Base-by-base conservation (phyloP, 495 filamentous ascomycete genomes). In the Penicillium diatomitis region DNA sequence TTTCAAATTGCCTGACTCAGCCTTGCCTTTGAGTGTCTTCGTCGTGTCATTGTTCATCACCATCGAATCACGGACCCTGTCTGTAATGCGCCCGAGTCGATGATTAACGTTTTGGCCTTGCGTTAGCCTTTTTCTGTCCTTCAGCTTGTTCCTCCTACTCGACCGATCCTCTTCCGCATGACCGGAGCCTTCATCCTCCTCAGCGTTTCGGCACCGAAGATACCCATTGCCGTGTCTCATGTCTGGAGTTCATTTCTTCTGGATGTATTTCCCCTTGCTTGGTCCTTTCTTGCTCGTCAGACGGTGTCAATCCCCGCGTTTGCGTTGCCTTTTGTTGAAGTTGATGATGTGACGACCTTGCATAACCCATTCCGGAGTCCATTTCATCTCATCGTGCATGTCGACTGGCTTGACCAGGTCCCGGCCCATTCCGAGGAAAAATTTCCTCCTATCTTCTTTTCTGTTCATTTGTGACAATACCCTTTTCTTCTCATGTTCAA, bases 191-290 rank as follows among this genome's bases (percentile, higher is more conserved):
- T 43, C 10, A 12, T 34, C 39, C 39, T 44, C 12, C 33, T 12
- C 31, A 34, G 47, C 47, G 47, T 49, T 49, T 35, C 34, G 47
- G 40, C 27, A 49, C 33, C 47, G 40, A 41, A 49, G 32, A 49
- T 49, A 49, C 47, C 39, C 47, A 43, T 32, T 41, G 35, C 34
- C 9, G 40, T 20, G 12, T 20, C 27, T 43, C 39, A 40, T 20
- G 37, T 29, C n/a, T 32, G 41, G 11, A 27, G 4, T 45, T 33
- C 20, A 3, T 37, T 32, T 46, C 32, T 2, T 46, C 9, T 32
- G 10, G 28, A 3, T 32, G 8, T 11, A 37, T 36, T 10, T 36
- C 28, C 5, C 27, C 3, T 41, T 9, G 20, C 8, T 48, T 8
- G 11, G 12, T n/a, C 46, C 32, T 10, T 34, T 33, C 29, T 28